Percentiles rank a stretch among this genome's conserved stretches.
Conservation (phyloP, 2,329 filamentous ascomycete species). For the Cladophialophora chaetospira region DNA sequence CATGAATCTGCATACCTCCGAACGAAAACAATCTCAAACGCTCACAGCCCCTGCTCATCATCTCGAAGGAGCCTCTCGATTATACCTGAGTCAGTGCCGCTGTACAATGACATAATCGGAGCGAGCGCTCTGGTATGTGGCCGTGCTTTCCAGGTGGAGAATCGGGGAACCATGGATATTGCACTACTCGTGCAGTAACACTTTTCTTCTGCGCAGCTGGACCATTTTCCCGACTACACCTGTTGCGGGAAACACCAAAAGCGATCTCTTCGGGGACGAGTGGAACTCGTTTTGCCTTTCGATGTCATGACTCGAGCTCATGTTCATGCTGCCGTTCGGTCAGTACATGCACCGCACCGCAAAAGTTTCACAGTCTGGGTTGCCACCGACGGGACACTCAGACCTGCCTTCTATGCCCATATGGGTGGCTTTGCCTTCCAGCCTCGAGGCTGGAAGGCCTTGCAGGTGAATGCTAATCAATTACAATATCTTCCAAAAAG, state of each 20-base stretch:
- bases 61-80: too few relatives aligned
- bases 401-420: neutral
- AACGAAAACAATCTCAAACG: too few relatives aligned
- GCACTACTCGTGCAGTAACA: neutral
- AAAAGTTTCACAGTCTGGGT: neutral
- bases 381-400: neutral
- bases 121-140: neutral
- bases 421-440: neutral
- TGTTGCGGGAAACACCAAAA: neutral
- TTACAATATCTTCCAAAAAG: neutral
- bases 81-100: too few relatives aligned
- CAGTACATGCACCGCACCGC: neutral
- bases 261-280: neutral
- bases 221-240: neutral
- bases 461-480: neutral
- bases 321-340: neutral
- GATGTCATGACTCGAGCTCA: neutral
- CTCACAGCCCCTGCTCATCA: too few relatives aligned
- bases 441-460: neutral
- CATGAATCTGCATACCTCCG: too few relatives aligned
- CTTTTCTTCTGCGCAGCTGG: slow-evolving; percentile 5
- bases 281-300: neutral
- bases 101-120: neutral
- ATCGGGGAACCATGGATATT: neutral
- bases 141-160: neutral